Percentiles rank a stretch among this genome's conserved stretches.
These are phyloP conservation scores for Aspergillus proliferans DNA, from an alignment of 2,329 filamentous ascomycete species.

Conservation along the genomic window DNA sequence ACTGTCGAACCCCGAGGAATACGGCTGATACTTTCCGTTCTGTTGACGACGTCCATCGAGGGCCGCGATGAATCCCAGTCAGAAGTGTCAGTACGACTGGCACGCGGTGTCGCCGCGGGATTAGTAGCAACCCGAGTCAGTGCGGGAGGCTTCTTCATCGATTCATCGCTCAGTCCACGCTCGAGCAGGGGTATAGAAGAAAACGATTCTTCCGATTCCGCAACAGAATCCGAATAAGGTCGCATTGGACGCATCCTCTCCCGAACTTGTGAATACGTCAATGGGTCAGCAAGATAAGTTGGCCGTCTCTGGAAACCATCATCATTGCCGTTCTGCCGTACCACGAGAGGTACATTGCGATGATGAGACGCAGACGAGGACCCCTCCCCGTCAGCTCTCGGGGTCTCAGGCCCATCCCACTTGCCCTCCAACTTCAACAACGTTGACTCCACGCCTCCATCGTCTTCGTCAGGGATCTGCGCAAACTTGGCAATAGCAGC, in stretches of 20 bases:
- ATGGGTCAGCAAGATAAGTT: constrained; percentile 16
- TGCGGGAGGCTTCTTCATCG: constrained; percentile 42
- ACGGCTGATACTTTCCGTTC: constrained; percentile 47
- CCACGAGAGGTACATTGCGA: neutral
- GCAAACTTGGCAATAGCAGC: constrained; percentile 80
- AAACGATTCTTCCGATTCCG: constrained; percentile 66
- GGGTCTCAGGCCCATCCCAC: constrained; percentile 38
- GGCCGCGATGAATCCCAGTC: constrained; percentile 38
- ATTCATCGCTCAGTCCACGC: constrained; percentile 49
- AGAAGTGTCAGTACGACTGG: constrained; percentile 18
- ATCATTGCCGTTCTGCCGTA: neutral
- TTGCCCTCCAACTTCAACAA: constrained; percentile 86
- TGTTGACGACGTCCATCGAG: constrained; percentile 46
- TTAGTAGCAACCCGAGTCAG: constrained; percentile 11
- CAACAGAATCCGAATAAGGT: constrained; percentile 39
- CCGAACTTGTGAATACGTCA: constrained; percentile 20
- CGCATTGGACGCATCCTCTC: constrained; percentile 25
- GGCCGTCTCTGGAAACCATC: constrained; percentile 13
- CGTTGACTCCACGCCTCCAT: constrained; percentile 88
- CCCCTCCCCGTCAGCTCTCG: neutral
- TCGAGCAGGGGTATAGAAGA: constrained; percentile 72
- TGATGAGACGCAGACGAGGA: neutral
- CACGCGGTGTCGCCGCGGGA: constrained; percentile 12
- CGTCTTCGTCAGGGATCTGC: constrained; percentile 79
- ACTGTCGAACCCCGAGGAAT: constrained; percentile 40